Evolutionary conservation across 495 filamentous ascomycete genomes (phyloP), one percentile per base, ranked within the genome.

Genomic region (Penicillium longicatenatum): DNA sequence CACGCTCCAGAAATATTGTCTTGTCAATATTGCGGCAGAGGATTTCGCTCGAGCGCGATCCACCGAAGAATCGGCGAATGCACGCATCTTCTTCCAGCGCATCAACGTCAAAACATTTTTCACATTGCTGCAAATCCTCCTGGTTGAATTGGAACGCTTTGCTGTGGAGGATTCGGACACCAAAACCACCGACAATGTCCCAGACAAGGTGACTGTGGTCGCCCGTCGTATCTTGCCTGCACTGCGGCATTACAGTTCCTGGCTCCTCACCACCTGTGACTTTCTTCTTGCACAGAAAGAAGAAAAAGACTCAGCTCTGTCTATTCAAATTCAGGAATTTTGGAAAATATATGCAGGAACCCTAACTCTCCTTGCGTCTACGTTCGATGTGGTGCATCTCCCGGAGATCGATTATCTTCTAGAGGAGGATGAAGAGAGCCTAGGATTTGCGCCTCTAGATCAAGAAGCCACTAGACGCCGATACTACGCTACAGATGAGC

Each of bases 21-120:
- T 97, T 30, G 85, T 91, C 55, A 98, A 95, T 63, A 86, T 97
- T 48, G 84, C 91, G 1, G 91, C 93, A 11, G 89, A 95, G 66
- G 85, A 84, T 57, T 82, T 87, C 61, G 86, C 91, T 22, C 76
- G 77, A 19, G 69, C 80, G 20, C 84, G 82, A 56, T 79, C 88
- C 44, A 75, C 74, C 66, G 76, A 74, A 37, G 72, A 77, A 41
- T 65, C 72, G 4, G 69, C 67, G 2, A 74, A 82, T 53, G 83
- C 89, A 3, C 86, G 84, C 67, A 82, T 87, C 51, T 92, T 89
- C 69, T 85, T 89, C 52, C 80, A 96, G 33, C 82, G 87, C 21
- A 79, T 95, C 55, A 98, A 97, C 60, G 78, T 92, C 47, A 89
- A 88, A 30, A 92, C 87, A 0, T 89, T 96, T 64, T 84, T 87